phyloP scores from a whole-genome alignment of 495 filamentous ascomycete species.

The Neurospora sublineolata region DNA sequence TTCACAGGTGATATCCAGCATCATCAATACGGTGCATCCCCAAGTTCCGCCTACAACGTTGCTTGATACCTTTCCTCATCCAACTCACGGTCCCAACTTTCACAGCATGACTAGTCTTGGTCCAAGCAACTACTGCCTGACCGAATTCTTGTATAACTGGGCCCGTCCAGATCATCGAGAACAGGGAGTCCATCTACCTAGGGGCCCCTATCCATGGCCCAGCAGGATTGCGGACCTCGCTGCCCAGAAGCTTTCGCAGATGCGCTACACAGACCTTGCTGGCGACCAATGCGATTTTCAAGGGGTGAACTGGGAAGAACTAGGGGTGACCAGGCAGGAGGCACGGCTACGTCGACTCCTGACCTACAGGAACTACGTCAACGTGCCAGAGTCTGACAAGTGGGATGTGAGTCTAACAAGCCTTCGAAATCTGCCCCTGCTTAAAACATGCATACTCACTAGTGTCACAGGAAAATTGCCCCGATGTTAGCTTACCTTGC shows the following conservation, averaged over 20 bases:
- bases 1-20: not conserved
- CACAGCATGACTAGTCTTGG: constrained; percentile 12
- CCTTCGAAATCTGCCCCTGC: constrained; percentile 1
- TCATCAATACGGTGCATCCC: not conserved
- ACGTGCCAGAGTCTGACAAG: constrained; percentile 25
- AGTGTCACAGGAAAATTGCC: constrained; percentile 14
- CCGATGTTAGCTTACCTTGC: constrained; percentile 26
- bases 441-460: not conserved
- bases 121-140: constrained; percentile 18
- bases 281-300: constrained; percentile 61
- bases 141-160: constrained; percentile 22
- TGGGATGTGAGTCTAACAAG: constrained; percentile 22
- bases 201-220: constrained; percentile 12
- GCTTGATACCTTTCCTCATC: not conserved
- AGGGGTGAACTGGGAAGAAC: constrained; percentile 60
- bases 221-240: constrained; percentile 12
- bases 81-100: not conserved
- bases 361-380: constrained; percentile 50
- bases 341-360: constrained; percentile 47
- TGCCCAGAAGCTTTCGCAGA: constrained; percentile 3
- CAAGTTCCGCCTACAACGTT: not conserved
- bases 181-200: not conserved
- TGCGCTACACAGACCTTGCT: constrained; percentile 36
- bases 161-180: constrained; percentile 13
- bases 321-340: constrained; percentile 49